phyloP scores from a whole-genome alignment of 306 rosid species.

The Lathyrus oleraceus region DNA sequence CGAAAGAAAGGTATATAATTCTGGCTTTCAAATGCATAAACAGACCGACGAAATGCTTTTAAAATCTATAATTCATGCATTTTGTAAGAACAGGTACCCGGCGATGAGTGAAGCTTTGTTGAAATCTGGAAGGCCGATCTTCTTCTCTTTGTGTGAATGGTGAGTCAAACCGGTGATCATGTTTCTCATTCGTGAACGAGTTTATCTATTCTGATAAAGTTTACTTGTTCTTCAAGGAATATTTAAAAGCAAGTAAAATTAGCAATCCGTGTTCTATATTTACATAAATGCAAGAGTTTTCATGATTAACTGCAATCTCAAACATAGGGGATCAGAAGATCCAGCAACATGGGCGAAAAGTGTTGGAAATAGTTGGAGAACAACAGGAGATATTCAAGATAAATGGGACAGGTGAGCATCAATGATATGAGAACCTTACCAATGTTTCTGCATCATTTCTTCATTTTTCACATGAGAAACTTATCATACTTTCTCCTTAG shows the following conservation, averaged over 20 bases:
- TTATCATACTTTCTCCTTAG: slow-evolving; percentile 35
- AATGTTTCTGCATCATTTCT: slow-evolving; percentile 3
- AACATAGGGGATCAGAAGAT: slow-evolving; percentile 65
- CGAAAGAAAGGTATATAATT: slow-evolving; percentile 57
- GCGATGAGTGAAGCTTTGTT: slow-evolving; percentile 62
- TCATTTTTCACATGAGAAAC: slow-evolving; percentile 20
- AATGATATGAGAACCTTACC: not conserved
- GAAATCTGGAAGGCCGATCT: slow-evolving; percentile 54
- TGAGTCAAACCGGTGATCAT: slow-evolving; percentile 38
- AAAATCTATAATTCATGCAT: slow-evolving; percentile 13
- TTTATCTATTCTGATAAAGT: not conserved
- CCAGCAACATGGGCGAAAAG: slow-evolving; percentile 68
- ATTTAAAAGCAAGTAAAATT: not conserved
- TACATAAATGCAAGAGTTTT: not conserved
- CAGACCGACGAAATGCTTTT: not conserved
- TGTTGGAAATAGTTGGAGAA: slow-evolving; percentile 85
- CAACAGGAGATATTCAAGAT: slow-evolving; percentile 73
- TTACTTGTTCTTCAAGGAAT: not conserved
- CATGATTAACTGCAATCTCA: slow-evolving; percentile 26
- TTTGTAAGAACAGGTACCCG: slow-evolving; percentile 54
- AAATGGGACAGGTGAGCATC: slow-evolving; percentile 59
- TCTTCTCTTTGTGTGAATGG: slow-evolving; percentile 81
- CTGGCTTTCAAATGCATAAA: not conserved
- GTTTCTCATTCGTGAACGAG: not conserved
- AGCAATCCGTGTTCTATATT: not conserved